phyloP scores from a whole-genome alignment of 176 grass and related monocot genomes.

The Hsuehochloa calcarea region DNA sequence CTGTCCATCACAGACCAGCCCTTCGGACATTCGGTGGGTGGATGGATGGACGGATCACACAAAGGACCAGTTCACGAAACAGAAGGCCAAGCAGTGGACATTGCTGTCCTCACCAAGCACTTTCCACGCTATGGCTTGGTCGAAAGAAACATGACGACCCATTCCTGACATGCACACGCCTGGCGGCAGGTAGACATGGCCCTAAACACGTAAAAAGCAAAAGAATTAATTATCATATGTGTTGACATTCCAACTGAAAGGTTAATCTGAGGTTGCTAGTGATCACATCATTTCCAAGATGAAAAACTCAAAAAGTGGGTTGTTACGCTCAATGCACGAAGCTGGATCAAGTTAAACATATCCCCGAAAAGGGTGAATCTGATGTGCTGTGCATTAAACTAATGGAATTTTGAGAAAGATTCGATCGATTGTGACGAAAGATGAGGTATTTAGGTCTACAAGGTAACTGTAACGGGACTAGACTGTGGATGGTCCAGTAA shows the following conservation, averaged over 20 bases:
- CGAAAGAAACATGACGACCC: constrained; percentile 87
- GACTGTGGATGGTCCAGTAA: too few species aligned
- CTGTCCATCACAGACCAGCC: neutral
- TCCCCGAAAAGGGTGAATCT: neutral
- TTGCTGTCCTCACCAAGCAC: constrained; percentile 66
- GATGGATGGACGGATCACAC: constrained; percentile 24
- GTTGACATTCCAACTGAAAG: neutral
- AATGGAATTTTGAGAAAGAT: neutral
- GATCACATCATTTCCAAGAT: too few species aligned
- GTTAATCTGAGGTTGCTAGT: neutral
- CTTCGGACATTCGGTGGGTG: neutral
- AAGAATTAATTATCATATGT: neutral
- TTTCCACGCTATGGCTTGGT: constrained; percentile 92
- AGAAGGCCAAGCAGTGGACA: constrained; percentile 82
- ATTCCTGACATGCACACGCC: constrained; percentile 83
- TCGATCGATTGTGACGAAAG: too few species aligned
- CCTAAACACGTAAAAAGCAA: constrained; percentile 21
- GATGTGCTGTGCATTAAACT: neutral
- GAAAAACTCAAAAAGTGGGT: neutral
- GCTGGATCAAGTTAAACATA: too few species aligned
- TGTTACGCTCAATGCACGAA: neutral
- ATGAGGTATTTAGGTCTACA: too few species aligned
- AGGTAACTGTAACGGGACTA: too few species aligned
- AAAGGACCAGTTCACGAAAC: constrained; percentile 94
- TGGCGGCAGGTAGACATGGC: constrained; percentile 69